phyloP scores from a whole-genome alignment of 2,329 filamentous ascomycete species.

The Xylogone sp. region DNA sequence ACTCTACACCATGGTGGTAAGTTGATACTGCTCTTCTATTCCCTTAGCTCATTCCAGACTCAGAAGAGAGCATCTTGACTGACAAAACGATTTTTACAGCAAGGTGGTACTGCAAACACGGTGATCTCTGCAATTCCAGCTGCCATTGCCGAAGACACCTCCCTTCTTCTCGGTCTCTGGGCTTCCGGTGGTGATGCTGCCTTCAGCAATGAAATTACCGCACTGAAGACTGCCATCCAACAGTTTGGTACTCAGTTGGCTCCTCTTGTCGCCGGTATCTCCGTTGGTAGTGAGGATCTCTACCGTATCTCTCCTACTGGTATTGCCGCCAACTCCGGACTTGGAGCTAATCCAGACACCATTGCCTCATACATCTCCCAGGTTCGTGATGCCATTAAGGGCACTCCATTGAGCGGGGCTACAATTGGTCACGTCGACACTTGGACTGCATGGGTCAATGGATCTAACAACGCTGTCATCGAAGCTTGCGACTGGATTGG shows the following conservation, averaged over 20 bases:
- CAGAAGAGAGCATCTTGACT: slow-evolving; percentile 49
- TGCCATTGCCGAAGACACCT: slow-evolving; percentile 75
- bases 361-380: slow-evolving; percentile 68
- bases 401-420: slow-evolving; percentile 53
- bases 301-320: slow-evolving; percentile 76
- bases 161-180: slow-evolving; percentile 81
- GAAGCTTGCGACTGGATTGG: slow-evolving; percentile 74
- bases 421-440: slow-evolving; percentile 85
- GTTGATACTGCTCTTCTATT: slow-evolving; percentile 45
- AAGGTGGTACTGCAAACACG: slow-evolving; percentile 60
- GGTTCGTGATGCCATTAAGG: slow-evolving; percentile 59
- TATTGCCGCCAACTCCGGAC: slow-evolving; percentile 55
- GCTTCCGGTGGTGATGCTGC: slow-evolving; percentile 60
- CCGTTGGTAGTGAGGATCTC: slow-evolving; percentile 81
- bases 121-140: slow-evolving; percentile 74
- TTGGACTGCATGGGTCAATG: slow-evolving; percentile 76
- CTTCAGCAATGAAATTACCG: slow-evolving; percentile 70
- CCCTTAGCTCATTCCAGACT: slow-evolving; percentile 67
- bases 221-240: slow-evolving; percentile 64
- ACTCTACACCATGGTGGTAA: slow-evolving; percentile 68
- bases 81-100: slow-evolving; percentile 36
- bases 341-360: slow-evolving; percentile 58
- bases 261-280: slow-evolving; percentile 72
- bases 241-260: slow-evolving; percentile 65
- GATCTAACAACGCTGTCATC: slow-evolving; percentile 66